Base-by-base conservation (phyloP, 2,329 filamentous ascomycete genomes). In the Cercospora sp. region DNA sequence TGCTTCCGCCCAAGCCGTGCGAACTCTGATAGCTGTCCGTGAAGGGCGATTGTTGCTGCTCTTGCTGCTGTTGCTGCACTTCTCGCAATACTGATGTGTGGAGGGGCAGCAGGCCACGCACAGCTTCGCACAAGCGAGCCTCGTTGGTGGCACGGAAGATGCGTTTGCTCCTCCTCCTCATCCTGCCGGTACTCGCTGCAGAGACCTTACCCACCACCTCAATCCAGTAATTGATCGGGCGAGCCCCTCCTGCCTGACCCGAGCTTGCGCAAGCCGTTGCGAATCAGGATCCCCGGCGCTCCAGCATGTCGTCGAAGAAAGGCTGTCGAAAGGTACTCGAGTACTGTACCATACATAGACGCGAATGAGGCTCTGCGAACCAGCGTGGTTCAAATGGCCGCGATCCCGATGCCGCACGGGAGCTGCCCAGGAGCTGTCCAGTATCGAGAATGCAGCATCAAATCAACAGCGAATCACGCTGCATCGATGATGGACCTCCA, bases 11-110 rank as follows among this genome's bases (percentile, higher is more conserved):
- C 20, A 36, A 42, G 33, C 36, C 36, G 36, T 40, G 33, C 23
- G 28, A 61, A 61, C 59, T 61, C 33, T 62, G 60, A 55, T 63
- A 36, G 60, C 60, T 55, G 23, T n/a, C 60, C 60, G 60, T 36
- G 26, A 13, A 31, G 53, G 36, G 13, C 36, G 36, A 40, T 6
- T 40, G 36, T 8, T 40, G 36, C 5, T 16, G 33, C 5, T 40
- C 13, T 4, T 33, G 31, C 33, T 40, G 36, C 16, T 40, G 36
- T 7, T 40, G 16, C 16, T 40, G 36, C 16, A 40, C 36, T 40
- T 40, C 36, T 40, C 16, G 36, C 36, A n/a, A 40, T 8, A 40
- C 36, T n/a, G 13, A 13, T 8, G 33, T 36, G 36, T 51, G 20
- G 60, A 53, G 40, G 42, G 60, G 60, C 40, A 53, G 23, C 28